Conservation (phyloP, 2,329 filamentous ascomycete genomes). For the Cyanodermella asteris region DNA sequence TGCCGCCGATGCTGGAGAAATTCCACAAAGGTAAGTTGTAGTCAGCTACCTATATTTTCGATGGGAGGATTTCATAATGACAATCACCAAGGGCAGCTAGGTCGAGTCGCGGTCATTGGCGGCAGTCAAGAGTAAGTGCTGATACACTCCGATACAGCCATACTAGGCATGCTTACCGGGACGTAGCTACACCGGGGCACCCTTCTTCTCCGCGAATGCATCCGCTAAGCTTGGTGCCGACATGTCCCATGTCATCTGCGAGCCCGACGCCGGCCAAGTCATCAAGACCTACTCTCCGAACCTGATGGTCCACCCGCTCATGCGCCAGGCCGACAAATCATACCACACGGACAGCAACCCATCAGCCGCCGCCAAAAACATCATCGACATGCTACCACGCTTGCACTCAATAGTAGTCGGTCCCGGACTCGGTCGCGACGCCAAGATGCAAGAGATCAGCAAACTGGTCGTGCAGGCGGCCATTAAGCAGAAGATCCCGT, state of each 20-base stretch:
- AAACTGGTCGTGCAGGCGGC: constrained; percentile 60
- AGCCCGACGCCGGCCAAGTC: constrained; percentile 61
- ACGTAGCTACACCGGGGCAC: constrained; percentile 65
- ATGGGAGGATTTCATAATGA: constrained; percentile 1
- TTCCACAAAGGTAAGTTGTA: constrained; percentile 68
- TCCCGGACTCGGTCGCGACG: constrained; percentile 74
- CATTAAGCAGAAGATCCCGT: constrained; percentile 45
- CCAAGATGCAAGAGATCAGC: constrained; percentile 73
- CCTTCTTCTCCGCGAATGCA: constrained; percentile 95
- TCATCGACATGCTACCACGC: constrained; percentile 62
- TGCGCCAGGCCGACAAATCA: constrained; percentile 47
- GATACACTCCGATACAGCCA: constrained; percentile 2
- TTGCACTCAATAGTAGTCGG: constrained; percentile 86
- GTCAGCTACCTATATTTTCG: neutral
- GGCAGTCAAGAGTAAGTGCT: constrained; percentile 53
- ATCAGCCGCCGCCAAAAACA: constrained; percentile 42
- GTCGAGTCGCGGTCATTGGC: constrained; percentile 79
- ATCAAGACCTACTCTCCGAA: constrained; percentile 98
- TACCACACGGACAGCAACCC: constrained; percentile 25
- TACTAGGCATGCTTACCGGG: neutral
- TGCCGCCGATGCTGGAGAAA: constrained; percentile 82
- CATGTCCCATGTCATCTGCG: constrained; percentile 73
- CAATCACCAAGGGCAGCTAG: constrained; percentile 50
- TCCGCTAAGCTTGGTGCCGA: constrained; percentile 56
- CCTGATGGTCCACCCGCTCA: constrained; percentile 92